Conservation (phyloP, 2,329 filamentous ascomycete species). For the Scedosporium dehoogii region DNA sequence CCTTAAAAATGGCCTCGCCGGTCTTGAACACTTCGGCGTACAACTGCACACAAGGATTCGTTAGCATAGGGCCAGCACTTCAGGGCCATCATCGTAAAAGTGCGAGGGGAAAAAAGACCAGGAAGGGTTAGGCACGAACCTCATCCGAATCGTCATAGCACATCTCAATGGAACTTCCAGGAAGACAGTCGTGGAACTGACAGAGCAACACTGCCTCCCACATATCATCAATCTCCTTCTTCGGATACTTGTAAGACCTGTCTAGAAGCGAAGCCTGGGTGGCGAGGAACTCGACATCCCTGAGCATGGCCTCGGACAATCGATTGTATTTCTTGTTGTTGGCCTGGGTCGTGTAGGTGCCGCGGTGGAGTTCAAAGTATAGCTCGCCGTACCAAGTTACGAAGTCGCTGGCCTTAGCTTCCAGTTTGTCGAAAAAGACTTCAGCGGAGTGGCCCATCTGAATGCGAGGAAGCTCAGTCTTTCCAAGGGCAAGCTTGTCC, state of each 20-base stretch:
- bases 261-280: constrained; percentile 72
- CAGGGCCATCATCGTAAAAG: background rate
- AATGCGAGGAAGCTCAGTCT: constrained; percentile 58
- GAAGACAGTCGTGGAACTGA: constrained; percentile 96
- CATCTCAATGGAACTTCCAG: constrained; percentile 94
- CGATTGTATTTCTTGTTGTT: constrained; percentile 97
- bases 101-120: too few relatives aligned
- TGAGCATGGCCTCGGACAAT: constrained; percentile 71
- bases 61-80: constrained; percentile 4
- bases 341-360: constrained; percentile 93
- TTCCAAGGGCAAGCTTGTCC: constrained; percentile 62
- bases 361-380: constrained; percentile 94
- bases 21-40: constrained; percentile 76
- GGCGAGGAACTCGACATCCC: constrained; percentile 79
- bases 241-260: constrained; percentile 76
- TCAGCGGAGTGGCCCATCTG: constrained; percentile 87
- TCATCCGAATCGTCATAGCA: constrained; percentile 93
- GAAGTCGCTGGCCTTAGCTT: constrained; percentile 68
- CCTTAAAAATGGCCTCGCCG: constrained; percentile 60
- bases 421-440: constrained; percentile 81
- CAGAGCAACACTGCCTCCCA: constrained; percentile 90
- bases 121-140: constrained; percentile 26
- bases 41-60: constrained; percentile 38
- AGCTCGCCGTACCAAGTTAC: constrained; percentile 97
- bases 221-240: constrained; percentile 87